Evolutionary conservation across 1,284 basidiomycete species (phyloP).

Genomic region (Pholiota adiposa): DNA sequence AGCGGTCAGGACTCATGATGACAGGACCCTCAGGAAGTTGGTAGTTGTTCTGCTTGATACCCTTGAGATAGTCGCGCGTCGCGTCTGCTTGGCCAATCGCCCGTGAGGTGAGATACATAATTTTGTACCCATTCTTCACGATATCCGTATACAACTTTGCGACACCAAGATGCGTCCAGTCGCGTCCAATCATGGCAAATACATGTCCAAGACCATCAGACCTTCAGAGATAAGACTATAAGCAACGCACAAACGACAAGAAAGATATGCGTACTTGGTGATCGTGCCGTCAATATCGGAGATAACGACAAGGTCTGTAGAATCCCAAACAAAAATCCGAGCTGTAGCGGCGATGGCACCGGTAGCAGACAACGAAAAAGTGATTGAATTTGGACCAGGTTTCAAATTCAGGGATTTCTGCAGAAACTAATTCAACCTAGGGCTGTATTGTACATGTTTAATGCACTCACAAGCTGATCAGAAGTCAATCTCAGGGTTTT

Average conservation of each 20-base stretch:
- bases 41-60: conserved; percentile 95
- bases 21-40: conserved; percentile 97
- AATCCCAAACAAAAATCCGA: conserved; percentile 96
- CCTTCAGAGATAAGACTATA: conserved; percentile 45
- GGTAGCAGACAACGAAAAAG: conserved; percentile 93
- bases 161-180: conserved; percentile 98
- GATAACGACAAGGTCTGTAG: conserved; percentile 87
- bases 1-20: conserved; percentile 97
- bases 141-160: conserved; percentile 99
- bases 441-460: not conserved
- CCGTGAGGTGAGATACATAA: conserved; percentile 97
- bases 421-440: not conserved
- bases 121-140: conserved; percentile 94
- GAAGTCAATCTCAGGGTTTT: conserved; percentile 86
- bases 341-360: conserved; percentile 89
- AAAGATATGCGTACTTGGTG: conserved; percentile 74
- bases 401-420: conserved; percentile 89
- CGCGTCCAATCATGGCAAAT: conserved; percentile 98
- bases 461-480: conserved; percentile 43
- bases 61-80: conserved; percentile 93
- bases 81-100: conserved; percentile 99
- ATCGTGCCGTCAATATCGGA: conserved; percentile 99
- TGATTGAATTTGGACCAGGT: conserved; percentile 90
- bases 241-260: conserved; percentile 4
- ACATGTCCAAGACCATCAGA: conserved; percentile 98